These are phyloP conservation scores for Marasmius sp. DNA, from an alignment of 1,284 basidiomycete genomes.

Conservation along the genomic window DNA sequence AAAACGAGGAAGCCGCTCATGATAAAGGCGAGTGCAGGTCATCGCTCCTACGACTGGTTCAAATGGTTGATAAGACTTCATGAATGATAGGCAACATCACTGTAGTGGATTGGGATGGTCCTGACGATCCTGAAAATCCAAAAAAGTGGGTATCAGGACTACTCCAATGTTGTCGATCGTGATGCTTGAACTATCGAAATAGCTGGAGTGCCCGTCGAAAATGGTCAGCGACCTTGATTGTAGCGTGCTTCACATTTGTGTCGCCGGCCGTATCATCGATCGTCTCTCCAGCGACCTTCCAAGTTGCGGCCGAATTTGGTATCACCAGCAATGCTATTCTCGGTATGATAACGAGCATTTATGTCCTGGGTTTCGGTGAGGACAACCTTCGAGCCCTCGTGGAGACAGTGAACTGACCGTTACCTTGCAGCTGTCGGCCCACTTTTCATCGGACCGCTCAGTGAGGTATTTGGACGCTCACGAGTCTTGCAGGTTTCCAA, in stretches of 20 bases:
- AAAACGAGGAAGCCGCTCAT: no score
- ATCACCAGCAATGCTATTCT: conserved; percentile 7
- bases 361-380: conserved; percentile 13
- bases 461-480: conserved; percentile 40
- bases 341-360: conserved; percentile 13
- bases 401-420: not conserved
- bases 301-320: conserved; percentile 11
- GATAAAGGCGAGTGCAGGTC: no score
- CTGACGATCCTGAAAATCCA: conserved; percentile 59
- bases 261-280: conserved; percentile 13
- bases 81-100: conserved; percentile 16
- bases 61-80: no score
- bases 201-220: conserved; percentile 13
- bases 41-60: no score
- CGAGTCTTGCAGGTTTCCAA: conserved; percentile 40
- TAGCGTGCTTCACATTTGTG: conserved; percentile 13
- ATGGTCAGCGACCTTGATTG: conserved; percentile 15
- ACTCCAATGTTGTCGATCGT: no score
- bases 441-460: conserved; percentile 46
- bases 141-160: conserved; percentile 42
- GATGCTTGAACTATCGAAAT: not conserved
- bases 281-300: conserved; percentile 11
- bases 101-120: conserved; percentile 56
- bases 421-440: conserved; percentile 36
- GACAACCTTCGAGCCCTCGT: not conserved